Percentiles rank a stretch among this genome's conserved stretches.
phyloP scores from a whole-genome alignment of 306 rosid species.

The Gynostemma pentaphyllum region DNA sequence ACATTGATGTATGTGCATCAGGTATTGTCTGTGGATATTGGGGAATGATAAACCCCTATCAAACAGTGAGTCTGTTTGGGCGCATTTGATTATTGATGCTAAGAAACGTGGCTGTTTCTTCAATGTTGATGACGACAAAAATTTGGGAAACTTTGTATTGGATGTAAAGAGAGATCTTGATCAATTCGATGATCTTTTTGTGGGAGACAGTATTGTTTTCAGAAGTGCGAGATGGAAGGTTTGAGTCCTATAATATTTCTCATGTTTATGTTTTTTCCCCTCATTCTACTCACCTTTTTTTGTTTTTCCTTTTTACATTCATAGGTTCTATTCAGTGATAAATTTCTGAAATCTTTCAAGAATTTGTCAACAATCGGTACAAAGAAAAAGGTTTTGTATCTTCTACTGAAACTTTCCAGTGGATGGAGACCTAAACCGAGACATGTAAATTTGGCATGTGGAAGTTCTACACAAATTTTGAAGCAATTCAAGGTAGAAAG shows the following conservation, averaged over 20 bases:
- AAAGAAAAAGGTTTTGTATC: constrained; percentile 38
- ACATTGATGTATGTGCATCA: constrained; percentile 15
- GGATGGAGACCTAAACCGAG: constrained; percentile 69
- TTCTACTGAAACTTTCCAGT: constrained; percentile 41
- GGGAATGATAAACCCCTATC: constrained; percentile 46
- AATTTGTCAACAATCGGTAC: constrained; percentile 18
- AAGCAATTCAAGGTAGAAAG: constrained; percentile 49
- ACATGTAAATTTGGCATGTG: constrained; percentile 22
- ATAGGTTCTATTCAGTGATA: constrained; percentile 61
- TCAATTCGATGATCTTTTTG: constrained; percentile 59
- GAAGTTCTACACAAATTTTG: constrained; percentile 33
- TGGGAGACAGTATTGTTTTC: constrained; percentile 41
- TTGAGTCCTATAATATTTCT: not conserved
- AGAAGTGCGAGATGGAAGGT: constrained; percentile 68
- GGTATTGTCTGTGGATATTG: constrained; percentile 73
- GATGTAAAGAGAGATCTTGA: constrained; percentile 45
- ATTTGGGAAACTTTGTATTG: constrained; percentile 45
- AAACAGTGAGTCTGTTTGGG: constrained; percentile 43
- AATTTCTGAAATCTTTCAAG: constrained; percentile 57
- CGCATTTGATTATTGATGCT: constrained; percentile 42
- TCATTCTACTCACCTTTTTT: not conserved
- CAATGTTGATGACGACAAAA: constrained; percentile 45
- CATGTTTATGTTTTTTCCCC: not conserved
- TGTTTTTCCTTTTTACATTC: not conserved
- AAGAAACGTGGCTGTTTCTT: constrained; percentile 48